These are phyloP conservation scores for Ehretia macrophylla DNA, from an alignment of 257 asterid genomes.

Conservation along the genomic window DNA sequence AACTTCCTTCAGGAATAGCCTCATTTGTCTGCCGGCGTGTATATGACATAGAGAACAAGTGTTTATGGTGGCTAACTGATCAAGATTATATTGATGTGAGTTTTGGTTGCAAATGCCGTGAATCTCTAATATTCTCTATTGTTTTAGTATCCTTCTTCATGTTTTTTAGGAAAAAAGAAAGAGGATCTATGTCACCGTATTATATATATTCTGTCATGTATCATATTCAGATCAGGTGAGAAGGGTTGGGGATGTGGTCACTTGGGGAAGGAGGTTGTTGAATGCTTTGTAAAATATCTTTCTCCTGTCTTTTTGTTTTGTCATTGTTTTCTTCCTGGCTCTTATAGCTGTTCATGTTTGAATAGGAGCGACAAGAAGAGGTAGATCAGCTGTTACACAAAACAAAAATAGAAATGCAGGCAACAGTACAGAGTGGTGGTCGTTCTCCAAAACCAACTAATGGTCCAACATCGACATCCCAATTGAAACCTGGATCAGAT, in stretches of 20 bases:
- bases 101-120: slow-evolving; percentile 14
- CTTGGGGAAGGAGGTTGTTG: neutral
- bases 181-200: neutral
- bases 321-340: neutral
- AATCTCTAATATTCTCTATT: neutral
- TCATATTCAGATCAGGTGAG: neutral
- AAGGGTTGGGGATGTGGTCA: neutral
- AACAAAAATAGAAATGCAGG: slow-evolving; percentile 44
- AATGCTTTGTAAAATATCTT: neutral
- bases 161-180: neutral
- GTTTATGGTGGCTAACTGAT: slow-evolving; percentile 85
- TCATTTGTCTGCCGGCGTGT: slow-evolving; percentile 83
- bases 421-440: slow-evolving; percentile 34
- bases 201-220: too few species aligned
- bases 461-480: slow-evolving; percentile 28
- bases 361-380: slow-evolving; percentile 50
- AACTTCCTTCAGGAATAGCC: slow-evolving; percentile 69
- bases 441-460: slow-evolving; percentile 44
- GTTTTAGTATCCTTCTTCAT: neutral
- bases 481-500: slow-evolving; percentile 32
- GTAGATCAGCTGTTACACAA: slow-evolving; percentile 36
- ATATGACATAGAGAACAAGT: slow-evolving; percentile 45
- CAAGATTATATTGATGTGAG: slow-evolving; percentile 76
- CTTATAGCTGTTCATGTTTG: neutral
- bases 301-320: neutral